Base-by-base conservation (phyloP, 768 basidiomycete genomes). In the Lentinus brumalis region DNA sequence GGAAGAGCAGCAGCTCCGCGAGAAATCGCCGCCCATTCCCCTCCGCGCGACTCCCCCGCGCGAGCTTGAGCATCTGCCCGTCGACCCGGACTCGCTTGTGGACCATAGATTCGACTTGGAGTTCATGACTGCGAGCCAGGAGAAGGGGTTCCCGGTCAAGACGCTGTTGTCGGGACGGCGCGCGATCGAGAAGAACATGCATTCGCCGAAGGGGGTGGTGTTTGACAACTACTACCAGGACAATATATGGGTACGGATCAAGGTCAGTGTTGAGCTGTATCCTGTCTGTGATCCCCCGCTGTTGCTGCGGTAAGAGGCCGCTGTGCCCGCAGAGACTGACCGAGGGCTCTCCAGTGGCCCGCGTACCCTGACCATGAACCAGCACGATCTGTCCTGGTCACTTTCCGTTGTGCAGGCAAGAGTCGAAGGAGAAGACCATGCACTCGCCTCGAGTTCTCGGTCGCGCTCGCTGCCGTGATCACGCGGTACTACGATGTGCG, bases 341-440 rank as follows among this genome's bases (percentile, higher is more conserved):
- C 12, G 9, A n/a, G 10, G 1, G 16, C 3, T 30, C 30, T 30
- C 18, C 38, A 62, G 61, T 62, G 61, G 61, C 56, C 61, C 7
- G 61, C 61, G 18, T 62, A 62, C 16, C 61, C 61, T 1, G 45
- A 57, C 15, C 52, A 62, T 31, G 52, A 41, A 16, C 51, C 52
- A 4, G 35, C n/a, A 7, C 51, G 52, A 15, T 45, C 50, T 12
- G 38, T 62, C 51, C 42, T 45, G 5, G 56, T 57, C 21, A 44
- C 45, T n/a, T 38, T 42, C 15, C 61, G 56, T 7, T 16, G 21
- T 9, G 38, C 35, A 14, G 32, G 45, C 30, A 30, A 9, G 26
- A 57, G 38, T 26, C 16, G 35, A 7, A 56, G 44, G 30, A 35
- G 61, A 18, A 47, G 56, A 46, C 61, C 56, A 6, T 42, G 31